phyloP scores from a whole-genome alignment of 2,329 filamentous ascomycete species.

The Aspergillus glaucus region DNA sequence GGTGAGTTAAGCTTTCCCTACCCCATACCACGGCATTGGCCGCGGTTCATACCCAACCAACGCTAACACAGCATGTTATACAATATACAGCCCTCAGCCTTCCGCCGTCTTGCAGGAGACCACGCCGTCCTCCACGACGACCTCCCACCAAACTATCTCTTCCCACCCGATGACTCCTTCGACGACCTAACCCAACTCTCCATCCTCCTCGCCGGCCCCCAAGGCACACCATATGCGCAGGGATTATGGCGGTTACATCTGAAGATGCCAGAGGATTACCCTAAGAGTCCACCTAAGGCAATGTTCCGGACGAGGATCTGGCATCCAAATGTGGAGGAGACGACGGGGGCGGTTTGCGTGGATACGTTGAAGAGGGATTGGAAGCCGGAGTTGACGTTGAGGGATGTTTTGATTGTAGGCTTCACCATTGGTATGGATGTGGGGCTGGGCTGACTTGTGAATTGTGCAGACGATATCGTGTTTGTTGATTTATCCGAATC shows the following conservation, averaged over 20 bases:
- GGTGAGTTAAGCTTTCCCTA: not conserved
- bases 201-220: constrained; percentile 53
- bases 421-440: not conserved
- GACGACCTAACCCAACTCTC: constrained; percentile 55
- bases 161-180: constrained; percentile 38
- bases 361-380: constrained; percentile 61
- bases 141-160: constrained; percentile 58
- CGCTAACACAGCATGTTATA: constrained; percentile 4
- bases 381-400: constrained; percentile 51
- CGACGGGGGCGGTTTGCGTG: constrained; percentile 57
- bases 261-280: constrained; percentile 53
- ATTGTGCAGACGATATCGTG: constrained; percentile 50
- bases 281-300: constrained; percentile 47
- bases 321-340: constrained; percentile 60
- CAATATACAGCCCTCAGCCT: constrained; percentile 23
- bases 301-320: constrained; percentile 57
- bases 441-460: not conserved
- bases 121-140: constrained; percentile 52
- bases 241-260: constrained; percentile 57
- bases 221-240: constrained; percentile 53
- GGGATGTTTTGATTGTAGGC: constrained; percentile 51
- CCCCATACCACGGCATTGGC: too few relatives aligned
- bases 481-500: constrained; percentile 58
- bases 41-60: not conserved
- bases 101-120: constrained; percentile 56